Percentiles rank a stretch among this genome's conserved stretches.
Evolutionary conservation across 176 grass and related monocot genomes (phyloP).

Genomic region (Ensete glaucum): DNA sequence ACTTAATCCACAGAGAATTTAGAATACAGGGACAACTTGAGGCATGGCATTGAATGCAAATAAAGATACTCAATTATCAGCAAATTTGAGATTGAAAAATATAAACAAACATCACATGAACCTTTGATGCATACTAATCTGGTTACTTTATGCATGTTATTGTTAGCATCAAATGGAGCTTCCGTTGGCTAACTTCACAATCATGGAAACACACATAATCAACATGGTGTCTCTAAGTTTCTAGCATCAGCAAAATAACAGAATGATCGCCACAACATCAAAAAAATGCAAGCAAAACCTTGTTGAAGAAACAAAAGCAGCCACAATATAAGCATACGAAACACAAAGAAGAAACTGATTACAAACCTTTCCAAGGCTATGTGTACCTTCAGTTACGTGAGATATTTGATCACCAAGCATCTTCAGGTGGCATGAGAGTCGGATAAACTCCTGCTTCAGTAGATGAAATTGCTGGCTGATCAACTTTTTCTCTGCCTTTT

Average conservation of each 20-base stretch:
- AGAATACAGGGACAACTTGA: too few species aligned
- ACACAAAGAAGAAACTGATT: neutral
- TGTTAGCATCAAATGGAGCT: too few species aligned
- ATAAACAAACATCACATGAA: too few species aligned
- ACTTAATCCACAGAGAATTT: too few species aligned
- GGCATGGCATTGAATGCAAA: too few species aligned
- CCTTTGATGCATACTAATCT: too few species aligned
- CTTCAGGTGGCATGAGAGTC: slow-evolving; percentile 53
- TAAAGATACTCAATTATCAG: too few species aligned
- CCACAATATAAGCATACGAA: neutral
- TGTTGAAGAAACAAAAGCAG: neutral
- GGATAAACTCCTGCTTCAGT: slow-evolving; percentile 61
- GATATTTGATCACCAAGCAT: slow-evolving; percentile 42
- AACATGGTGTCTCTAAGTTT: neutral
- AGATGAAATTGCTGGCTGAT: slow-evolving; percentile 54
- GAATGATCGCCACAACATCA: neutral
- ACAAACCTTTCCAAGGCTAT: slow-evolving; percentile 5
- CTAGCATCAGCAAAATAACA: neutral
- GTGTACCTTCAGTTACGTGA: neutral
- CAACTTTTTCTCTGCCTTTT: slow-evolving; percentile 48
- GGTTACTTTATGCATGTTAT: too few species aligned
- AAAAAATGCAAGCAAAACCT: neutral
- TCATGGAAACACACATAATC: neutral
- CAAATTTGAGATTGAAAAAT: too few species aligned
- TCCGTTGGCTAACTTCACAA: too few species aligned